Evolutionary conservation across 441 rosid genomes (phyloP).

Genomic region (Populus trichocarpa): DNA sequence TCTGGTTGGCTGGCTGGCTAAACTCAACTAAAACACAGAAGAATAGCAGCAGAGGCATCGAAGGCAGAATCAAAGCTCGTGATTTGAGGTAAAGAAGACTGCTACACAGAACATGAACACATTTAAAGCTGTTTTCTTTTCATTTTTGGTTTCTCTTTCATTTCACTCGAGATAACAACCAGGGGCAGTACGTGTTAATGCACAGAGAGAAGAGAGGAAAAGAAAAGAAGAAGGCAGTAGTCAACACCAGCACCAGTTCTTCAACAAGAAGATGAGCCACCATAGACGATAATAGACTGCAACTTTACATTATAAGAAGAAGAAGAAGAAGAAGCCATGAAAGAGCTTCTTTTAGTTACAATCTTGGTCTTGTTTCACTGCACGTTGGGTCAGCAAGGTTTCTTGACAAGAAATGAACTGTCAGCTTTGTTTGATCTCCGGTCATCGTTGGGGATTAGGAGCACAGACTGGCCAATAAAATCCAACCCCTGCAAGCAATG

Average conservation of each 20-base stretch:
- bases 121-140: neutral
- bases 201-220: neutral
- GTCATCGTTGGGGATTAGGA: conserved; percentile 77
- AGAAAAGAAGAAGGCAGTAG: conserved; percentile 8
- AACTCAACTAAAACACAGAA: neutral
- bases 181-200: neutral
- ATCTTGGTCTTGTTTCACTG: conserved; percentile 34
- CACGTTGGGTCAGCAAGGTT: conserved; percentile 35
- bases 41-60: conserved; percentile 24
- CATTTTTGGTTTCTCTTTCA: neutral
- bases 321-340: conserved; percentile 26
- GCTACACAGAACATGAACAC: neutral
- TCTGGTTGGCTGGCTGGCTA: too few relatives aligned
- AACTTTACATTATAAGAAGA: neutral
- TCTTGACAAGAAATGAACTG: conserved; percentile 38
- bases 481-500: conserved; percentile 63
- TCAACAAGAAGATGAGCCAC: neutral
- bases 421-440: conserved; percentile 64
- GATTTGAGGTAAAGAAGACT: conserved; percentile 45
- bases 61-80: conserved; percentile 42
- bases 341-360: conserved; percentile 11
- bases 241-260: neutral
- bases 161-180: neutral
- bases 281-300: neutral
- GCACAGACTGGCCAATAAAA: conserved; percentile 79